A percentile compares a stretch with the other conserved stretches of the same genome.
Evolutionary conservation across 352 stramenopile species (phyloP).

Genomic region (Globisporangium ultimum): DNA sequence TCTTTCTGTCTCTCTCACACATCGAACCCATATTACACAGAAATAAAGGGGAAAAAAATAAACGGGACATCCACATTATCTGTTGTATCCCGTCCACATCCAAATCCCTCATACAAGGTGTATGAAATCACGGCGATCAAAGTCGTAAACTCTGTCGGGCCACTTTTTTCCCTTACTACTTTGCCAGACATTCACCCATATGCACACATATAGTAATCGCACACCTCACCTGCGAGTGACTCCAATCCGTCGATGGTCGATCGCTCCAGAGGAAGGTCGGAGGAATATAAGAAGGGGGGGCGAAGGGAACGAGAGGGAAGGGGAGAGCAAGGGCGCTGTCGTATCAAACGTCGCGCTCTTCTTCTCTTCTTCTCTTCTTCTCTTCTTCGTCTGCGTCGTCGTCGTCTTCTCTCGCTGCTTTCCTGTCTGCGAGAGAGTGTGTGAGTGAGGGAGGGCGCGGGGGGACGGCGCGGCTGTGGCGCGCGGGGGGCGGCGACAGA

Average conservation of each 20-base stretch:
- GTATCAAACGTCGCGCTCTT: not conserved
- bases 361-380: not conserved
- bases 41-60: not conserved
- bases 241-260: no score
- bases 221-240: no score
- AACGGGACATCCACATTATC: not conserved
- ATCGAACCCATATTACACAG: not conserved
- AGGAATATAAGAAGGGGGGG: not conserved
- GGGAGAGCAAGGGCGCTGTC: not conserved
- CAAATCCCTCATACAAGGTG: no score
- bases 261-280: no score
- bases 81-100: no score
- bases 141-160: no score
- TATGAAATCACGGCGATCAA: no score
- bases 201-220: not conserved
- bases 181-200: not conserved
- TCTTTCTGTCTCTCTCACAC: not conserved
- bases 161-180: no score
- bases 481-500: conserved; percentile 7
- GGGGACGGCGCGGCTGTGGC: not conserved
- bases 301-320: not conserved
- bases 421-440: not conserved
- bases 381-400: not conserved
- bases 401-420: not conserved
- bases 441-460: not conserved